phyloP scores from a whole-genome alignment of 176 grass and related monocot genomes.

The Cenchrus purpureus region DNA sequence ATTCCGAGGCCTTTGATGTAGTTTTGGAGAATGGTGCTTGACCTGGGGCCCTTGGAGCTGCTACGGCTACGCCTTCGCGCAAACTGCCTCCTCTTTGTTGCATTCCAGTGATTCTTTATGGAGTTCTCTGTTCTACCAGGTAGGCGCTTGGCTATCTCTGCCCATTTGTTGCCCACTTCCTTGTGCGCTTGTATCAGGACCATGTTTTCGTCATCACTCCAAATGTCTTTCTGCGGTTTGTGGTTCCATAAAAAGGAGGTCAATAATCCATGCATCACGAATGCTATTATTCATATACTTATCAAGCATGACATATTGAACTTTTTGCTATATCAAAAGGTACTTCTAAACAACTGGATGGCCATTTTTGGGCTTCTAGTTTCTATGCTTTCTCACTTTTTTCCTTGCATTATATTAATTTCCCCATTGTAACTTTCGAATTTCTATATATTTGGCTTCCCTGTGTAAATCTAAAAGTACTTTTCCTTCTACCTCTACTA shows the following conservation, averaged over 20 bases:
- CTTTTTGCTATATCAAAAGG: neutral
- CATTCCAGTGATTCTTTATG: conserved; percentile 97
- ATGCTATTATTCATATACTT: neutral
- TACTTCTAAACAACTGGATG: neutral
- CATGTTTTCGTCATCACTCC: conserved; percentile 92
- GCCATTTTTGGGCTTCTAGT: neutral
- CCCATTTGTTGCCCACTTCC: conserved; percentile 96
- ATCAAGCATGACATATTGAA: neutral
- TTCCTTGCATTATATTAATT: neutral
- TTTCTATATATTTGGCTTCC: neutral
- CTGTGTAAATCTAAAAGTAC: neutral
- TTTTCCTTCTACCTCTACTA: neutral
- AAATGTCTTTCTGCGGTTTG: conserved; percentile 87
- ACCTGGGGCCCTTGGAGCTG: conserved; percentile 58
- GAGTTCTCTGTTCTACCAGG: conserved; percentile 94
- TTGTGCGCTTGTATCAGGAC: conserved; percentile 82
- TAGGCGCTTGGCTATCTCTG: conserved; percentile 89
- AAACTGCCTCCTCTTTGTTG: conserved; percentile 84
- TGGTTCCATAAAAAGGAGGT: neutral
- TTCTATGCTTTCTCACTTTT: neutral
- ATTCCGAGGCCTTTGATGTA: conserved; percentile 84
- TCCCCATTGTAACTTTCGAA: neutral
- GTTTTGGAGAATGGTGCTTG: conserved; percentile 69
- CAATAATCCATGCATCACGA: neutral
- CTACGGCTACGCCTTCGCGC: conserved; percentile 48